phyloP scores from a whole-genome alignment of 169 alveolate species.

The Plasmodium fragile region DNA sequence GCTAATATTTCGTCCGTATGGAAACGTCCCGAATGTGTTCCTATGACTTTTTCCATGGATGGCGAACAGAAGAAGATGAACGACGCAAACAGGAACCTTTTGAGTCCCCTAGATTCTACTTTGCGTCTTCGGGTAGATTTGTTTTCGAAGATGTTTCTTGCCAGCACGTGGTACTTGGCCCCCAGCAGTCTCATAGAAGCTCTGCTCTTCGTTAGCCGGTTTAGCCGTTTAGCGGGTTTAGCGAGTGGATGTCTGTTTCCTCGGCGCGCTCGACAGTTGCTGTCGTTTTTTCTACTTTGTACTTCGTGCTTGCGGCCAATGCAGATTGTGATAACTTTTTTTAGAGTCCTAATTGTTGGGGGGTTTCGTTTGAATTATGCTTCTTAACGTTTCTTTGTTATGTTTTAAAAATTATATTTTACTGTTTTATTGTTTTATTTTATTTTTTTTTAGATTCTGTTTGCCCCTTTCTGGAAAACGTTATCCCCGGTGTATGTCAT shows the following conservation, averaged over 20 bases:
- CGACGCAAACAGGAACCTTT: constrained; percentile 20
- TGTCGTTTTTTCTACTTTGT: neutral
- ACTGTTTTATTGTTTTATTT: neutral
- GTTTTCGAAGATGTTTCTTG: constrained; percentile 17
- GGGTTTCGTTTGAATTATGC: neutral
- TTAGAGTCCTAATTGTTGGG: neutral
- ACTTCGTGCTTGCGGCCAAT: neutral
- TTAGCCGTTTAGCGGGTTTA: neutral
- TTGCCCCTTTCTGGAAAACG: neutral
- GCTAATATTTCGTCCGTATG: constrained; percentile 88
- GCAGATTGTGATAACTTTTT: neutral
- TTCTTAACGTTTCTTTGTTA: neutral
- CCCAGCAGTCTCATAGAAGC: constrained; percentile 22
- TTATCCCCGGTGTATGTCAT: neutral
- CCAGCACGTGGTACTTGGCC: constrained; percentile 6
- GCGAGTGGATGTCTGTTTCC: neutral
- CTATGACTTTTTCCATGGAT: constrained; percentile 73
- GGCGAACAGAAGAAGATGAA: constrained; percentile 26
- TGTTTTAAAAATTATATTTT: no score
- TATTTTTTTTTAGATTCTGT: neutral
- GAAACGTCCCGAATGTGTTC: constrained; percentile 86
- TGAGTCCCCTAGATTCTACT: neutral
- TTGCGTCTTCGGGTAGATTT: neutral
- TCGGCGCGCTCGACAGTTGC: neutral
- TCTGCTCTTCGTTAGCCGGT: neutral